Evolutionary conservation across 306 rosid genomes (phyloP).

Genomic region (Ziziphus jujuba): DNA sequence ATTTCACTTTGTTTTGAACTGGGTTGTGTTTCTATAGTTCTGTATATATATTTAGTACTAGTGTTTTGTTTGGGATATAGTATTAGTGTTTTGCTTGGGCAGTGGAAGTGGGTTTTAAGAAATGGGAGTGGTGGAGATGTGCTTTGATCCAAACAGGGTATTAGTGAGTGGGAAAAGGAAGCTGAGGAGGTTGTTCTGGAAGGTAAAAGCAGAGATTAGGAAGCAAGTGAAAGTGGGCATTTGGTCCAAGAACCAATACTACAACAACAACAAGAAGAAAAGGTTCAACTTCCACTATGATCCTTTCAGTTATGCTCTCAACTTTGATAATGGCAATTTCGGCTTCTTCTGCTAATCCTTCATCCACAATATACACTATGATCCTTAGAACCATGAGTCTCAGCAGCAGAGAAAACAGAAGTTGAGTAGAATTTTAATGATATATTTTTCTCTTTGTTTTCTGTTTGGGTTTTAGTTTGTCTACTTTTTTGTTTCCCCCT

Average conservation of each 20-base stretch:
- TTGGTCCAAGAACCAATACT: background rate
- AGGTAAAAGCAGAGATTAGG: conserved; percentile 45
- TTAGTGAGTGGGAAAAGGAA: conserved; percentile 38
- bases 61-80: too few relatives aligned
- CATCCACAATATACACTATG: too few relatives aligned
- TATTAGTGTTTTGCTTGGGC: background rate
- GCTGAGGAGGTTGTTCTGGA: conserved; percentile 54
- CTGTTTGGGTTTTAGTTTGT: too few relatives aligned
- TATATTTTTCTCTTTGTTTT: too few relatives aligned
- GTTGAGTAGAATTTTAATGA: too few relatives aligned
- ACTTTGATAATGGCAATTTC: conserved; percentile 59
- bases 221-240: conserved; percentile 18
- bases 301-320: conserved; percentile 63
- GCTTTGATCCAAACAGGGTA: conserved; percentile 35
- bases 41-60: too few relatives aligned
- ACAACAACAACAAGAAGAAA: conserved; percentile 19
- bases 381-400: too few relatives aligned
- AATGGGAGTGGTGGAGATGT: conserved; percentile 21
- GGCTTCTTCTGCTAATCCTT: conserved; percentile 44
- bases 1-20: too few relatives aligned
- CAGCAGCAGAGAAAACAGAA: too few relatives aligned
- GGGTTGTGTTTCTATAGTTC: too few relatives aligned
- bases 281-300: conserved; percentile 53
- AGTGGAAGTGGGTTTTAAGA: background rate
- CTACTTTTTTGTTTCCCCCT: too few relatives aligned